A percentile compares a stretch with the other conserved stretches of the same genome.
phyloP scores from a whole-genome alignment of 2,329 filamentous ascomycete species.

The Myriosclerotinia curreyana region DNA sequence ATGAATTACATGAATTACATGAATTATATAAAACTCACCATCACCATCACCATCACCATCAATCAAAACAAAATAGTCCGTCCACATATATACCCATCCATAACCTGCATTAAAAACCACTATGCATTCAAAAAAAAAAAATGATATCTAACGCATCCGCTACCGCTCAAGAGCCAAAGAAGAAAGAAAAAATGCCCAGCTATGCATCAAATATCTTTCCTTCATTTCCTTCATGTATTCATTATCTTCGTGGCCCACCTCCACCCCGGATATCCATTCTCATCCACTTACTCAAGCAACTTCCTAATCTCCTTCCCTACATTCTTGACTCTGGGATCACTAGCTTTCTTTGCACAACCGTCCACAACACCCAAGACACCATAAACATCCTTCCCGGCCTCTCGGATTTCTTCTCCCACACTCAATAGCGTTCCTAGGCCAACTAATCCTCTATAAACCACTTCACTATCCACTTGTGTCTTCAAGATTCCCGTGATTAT shows the following conservation, averaged over 20 bases:
- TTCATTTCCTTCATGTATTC: conserved; percentile 5
- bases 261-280: too few relatives aligned
- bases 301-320: conserved; percentile 55
- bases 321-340: conserved; percentile 58
- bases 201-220: background rate
- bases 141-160: background rate
- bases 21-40: too few relatives aligned
- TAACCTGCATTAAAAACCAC: background rate
- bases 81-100: too few relatives aligned
- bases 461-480: conserved; percentile 72
- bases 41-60: too few relatives aligned
- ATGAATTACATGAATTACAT: too few relatives aligned
- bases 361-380: conserved; percentile 48
- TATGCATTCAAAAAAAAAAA: background rate
- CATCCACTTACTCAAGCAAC: conserved; percentile 27
- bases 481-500: conserved; percentile 62
- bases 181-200: background rate
- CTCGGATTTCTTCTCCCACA: conserved; percentile 53
- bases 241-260: background rate
- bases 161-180: too few relatives aligned
- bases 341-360: conserved; percentile 50
- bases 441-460: conserved; percentile 77
- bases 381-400: conserved; percentile 56
- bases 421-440: conserved; percentile 75
- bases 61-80: too few relatives aligned